phyloP scores from a whole-genome alignment of 2,329 filamentous ascomycete species.

The Pyrenophora teres region DNA sequence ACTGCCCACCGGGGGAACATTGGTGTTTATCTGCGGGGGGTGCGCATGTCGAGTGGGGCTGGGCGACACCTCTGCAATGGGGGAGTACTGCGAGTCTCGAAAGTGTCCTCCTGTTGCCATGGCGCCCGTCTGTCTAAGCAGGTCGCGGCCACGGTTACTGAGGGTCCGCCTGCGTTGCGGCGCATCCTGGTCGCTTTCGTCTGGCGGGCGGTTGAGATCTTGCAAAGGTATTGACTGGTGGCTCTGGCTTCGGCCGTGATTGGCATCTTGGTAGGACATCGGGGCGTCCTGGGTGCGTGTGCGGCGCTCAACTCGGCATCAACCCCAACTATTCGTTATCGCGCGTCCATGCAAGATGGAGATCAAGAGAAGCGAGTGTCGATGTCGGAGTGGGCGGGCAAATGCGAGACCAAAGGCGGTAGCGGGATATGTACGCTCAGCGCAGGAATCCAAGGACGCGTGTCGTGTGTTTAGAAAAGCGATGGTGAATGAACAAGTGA shows the following conservation, averaged over 20 bases:
- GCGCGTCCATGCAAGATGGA: constrained; percentile 23
- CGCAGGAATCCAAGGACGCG: constrained; percentile 7
- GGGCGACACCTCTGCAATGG: constrained; percentile 59
- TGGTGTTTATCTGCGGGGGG: constrained; percentile 45
- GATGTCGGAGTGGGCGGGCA: constrained; percentile 7
- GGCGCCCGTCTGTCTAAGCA: constrained; percentile 52
- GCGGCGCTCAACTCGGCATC: constrained; percentile 36
- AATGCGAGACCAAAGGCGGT: background rate
- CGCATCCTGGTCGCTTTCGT: constrained; percentile 38
- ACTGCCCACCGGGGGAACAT: constrained; percentile 34
- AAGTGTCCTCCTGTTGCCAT: constrained; percentile 49
- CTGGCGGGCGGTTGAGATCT: constrained; percentile 52
- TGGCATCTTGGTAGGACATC: constrained; percentile 57
- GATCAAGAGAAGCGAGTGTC: constrained; percentile 14
- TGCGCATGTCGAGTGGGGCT: constrained; percentile 46
- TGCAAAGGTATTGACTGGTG: constrained; percentile 73
- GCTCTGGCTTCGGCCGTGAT: constrained; percentile 54
- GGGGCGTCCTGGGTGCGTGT: constrained; percentile 35
- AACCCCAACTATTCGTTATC: constrained; percentile 31
- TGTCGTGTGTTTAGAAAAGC: constrained; percentile 10
- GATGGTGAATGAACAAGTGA: constrained; percentile 1
- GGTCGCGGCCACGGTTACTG: constrained; percentile 55
- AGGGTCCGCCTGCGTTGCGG: constrained; percentile 51
- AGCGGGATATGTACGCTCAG: background rate
- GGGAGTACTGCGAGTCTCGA: constrained; percentile 55